Base-by-base conservation (phyloP, 2,329 filamentous ascomycete genomes). In the Monilinia laxa region DNA sequence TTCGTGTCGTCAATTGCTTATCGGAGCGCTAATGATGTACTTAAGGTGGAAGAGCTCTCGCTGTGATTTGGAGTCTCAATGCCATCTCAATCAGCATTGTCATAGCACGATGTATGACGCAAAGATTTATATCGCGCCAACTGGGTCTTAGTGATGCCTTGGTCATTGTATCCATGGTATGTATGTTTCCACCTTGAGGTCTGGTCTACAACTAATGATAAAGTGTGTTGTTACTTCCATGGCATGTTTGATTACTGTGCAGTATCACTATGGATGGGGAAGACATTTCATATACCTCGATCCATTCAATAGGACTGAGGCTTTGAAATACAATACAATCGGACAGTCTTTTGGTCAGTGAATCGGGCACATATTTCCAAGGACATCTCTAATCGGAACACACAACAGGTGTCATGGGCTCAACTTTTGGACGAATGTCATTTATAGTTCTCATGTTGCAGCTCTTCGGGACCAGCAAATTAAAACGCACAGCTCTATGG, bases 261-360 rank as follows among this genome's bases (percentile, higher is more conserved):
- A 67, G 51, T 64, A 69, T 60, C 68, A 69, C 55, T 70, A 70
- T 56, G 71, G 70, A 4, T 64, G 69, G 28, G 71, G 71, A 7
- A 40, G 69, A 25, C 70, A 69, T 56, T 70, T 66, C 47, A 65
- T 62, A 45, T 71, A 69, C 51, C 58, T 72, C 12, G 49, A 51
- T n/a, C 35, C 55, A 3, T 14, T 58, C 10, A 28, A 70, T 23
- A 65, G 54, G 54, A 55, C 68, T 9, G 23, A 68, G n/a, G 68
- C 69, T 0, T 25, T 68, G 23, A 68, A 69, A 51, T 71, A 51
- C 25, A 68, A 69, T n/a, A 65, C 68, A 20, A 67, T 69, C 14
- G 65, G 66, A 6, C 67, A 71, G 55, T 42, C 69, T 23, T 67
- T 70, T 42, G 68, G 68, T 70, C 51, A 25, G 47, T 47, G 18